phyloP scores from a whole-genome alignment of 371 early-diverging fungal species.

The Haplosporangium sp. region DNA sequence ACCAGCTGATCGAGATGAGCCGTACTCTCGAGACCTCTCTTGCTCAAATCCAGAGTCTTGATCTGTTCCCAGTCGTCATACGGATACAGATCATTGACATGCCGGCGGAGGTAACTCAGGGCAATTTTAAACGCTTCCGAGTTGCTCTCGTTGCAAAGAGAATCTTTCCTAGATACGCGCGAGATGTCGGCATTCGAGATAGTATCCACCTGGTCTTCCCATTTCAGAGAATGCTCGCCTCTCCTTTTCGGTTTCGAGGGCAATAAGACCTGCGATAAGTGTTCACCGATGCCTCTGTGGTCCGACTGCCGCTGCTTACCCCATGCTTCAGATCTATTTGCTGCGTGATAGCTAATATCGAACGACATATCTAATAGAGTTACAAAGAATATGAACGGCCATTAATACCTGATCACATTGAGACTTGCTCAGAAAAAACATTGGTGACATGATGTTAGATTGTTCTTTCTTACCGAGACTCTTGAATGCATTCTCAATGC shows the following conservation, averaged over 20 bases:
- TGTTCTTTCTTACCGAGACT: conserved; percentile 5
- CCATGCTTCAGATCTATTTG: not conserved
- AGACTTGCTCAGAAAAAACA: too few relatives aligned
- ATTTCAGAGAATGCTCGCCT: conserved; percentile 43
- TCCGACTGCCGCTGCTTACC: conserved; percentile 6
- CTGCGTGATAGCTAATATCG: conserved; percentile 4
- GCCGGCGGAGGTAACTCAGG: conserved; percentile 16
- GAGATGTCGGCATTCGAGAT: conserved; percentile 21
- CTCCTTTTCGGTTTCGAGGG: conserved; percentile 32
- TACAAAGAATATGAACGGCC: not conserved
- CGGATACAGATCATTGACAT: conserved; percentile 30
- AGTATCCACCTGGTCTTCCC: conserved; percentile 40
- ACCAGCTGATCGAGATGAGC: conserved; percentile 27
- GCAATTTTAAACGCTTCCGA: conserved; percentile 26
- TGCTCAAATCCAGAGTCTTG: conserved; percentile 37
- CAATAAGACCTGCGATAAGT: conserved; percentile 18
- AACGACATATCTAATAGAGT: conserved; percentile 26
- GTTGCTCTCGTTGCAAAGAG: conserved; percentile 1
- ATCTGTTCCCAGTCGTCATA: conserved; percentile 49
- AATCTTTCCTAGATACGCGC: conserved; percentile 6
- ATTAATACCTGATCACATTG: too few relatives aligned
- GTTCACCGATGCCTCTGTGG: conserved; percentile 15
- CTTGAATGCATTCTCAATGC: conserved; percentile 44
- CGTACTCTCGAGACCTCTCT: conserved; percentile 39
- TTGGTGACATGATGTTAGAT: too few relatives aligned